These are phyloP conservation scores for Cardamine occulta DNA, from an alignment of 345 rosid genomes.

Conservation along the genomic window DNA sequence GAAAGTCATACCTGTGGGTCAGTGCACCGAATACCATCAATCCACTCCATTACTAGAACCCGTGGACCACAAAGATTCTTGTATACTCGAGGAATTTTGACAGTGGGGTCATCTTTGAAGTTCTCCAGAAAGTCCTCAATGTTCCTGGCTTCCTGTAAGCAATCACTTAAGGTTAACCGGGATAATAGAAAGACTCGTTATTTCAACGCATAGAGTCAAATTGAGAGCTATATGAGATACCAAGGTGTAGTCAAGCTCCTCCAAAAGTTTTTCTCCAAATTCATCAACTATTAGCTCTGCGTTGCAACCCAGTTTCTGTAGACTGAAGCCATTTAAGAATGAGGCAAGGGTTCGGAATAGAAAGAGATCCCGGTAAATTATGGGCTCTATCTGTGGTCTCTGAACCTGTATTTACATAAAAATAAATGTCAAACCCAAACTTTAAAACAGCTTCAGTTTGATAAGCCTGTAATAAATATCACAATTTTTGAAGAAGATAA, in stretches of 20 bases:
- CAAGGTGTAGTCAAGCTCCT: conserved; percentile 98
- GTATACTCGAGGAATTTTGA: conserved; percentile 92
- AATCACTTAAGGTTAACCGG: conserved; percentile 21
- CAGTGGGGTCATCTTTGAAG: conserved; percentile 92
- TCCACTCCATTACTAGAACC: conserved; percentile 99
- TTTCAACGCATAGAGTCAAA: conserved; percentile 30
- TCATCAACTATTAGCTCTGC: conserved; percentile 96
- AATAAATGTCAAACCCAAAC: background rate
- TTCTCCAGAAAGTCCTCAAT: conserved; percentile 94
- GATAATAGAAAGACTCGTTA: conserved; percentile 8
- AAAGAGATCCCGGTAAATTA: conserved; percentile 92
- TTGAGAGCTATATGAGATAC: conserved; percentile 47
- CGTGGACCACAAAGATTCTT: conserved; percentile 84
- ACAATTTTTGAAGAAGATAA: conserved; percentile 21
- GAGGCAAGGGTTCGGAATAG: conserved; percentile 95
- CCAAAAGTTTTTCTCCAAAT: conserved; percentile 97
- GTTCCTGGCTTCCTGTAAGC: conserved; percentile 85
- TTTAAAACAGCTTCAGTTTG: background rate
- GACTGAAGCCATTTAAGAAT: conserved; percentile 84
- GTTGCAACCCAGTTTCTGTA: conserved; percentile 93
- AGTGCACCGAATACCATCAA: conserved; percentile 97
- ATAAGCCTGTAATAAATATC: conserved; percentile 2
- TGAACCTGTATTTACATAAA: conserved; percentile 66
- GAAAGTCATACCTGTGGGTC: conserved; percentile 74
- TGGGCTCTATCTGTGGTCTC: conserved; percentile 92